These are phyloP conservation scores for Neonectria punicea DNA, from an alignment of 2,329 filamentous ascomycete species.

Conservation along the genomic window DNA sequence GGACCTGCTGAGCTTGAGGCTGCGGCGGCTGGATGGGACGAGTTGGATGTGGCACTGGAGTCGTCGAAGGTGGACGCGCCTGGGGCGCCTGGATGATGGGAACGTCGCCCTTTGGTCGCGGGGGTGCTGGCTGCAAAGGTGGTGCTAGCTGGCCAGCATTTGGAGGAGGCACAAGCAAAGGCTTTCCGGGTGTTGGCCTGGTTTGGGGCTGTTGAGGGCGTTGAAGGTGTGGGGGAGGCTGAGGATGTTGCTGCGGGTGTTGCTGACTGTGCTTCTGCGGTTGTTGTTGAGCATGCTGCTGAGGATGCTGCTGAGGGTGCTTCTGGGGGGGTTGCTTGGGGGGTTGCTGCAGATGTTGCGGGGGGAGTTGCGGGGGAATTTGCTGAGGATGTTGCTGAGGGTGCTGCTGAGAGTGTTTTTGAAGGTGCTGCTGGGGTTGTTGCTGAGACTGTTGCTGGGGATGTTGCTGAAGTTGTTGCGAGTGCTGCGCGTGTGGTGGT, in stretches of 20 bases:
- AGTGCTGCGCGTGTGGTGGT: constrained; percentile 25
- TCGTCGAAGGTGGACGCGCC: constrained; percentile 45
- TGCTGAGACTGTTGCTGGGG: constrained; percentile 34
- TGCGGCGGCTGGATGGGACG: constrained; percentile 48
- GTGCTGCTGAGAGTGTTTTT: constrained; percentile 34
- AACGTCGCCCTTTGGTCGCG: constrained; percentile 37
- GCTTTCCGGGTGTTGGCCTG: constrained; percentile 42
- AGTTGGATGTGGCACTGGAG: constrained; percentile 49
- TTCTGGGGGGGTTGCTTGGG: constrained; percentile 34
- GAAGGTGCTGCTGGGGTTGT: constrained; percentile 29
- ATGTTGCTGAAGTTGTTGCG: constrained; percentile 29
- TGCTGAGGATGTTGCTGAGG: constrained; percentile 31
- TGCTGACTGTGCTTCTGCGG: constrained; percentile 19
- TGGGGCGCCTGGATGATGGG: constrained; percentile 38
- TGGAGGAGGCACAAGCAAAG: constrained; percentile 50
- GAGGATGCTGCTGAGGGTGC: constrained; percentile 29
- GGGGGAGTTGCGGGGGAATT: constrained; percentile 25
- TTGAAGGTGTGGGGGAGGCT: constrained; percentile 33
- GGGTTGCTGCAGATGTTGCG: constrained; percentile 28
- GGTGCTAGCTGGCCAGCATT: constrained; percentile 49
- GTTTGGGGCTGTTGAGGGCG: constrained; percentile 37
- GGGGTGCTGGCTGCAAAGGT: constrained; percentile 49
- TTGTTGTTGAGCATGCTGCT: constrained; percentile 29
- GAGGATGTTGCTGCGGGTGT: constrained; percentile 33
- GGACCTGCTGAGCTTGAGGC: constrained; percentile 37